Percentiles rank a stretch among this genome's conserved stretches.
Evolutionary conservation across 169 alveolate genomes (phyloP).

Genomic region (Plasmodium gallinaceum): DNA sequence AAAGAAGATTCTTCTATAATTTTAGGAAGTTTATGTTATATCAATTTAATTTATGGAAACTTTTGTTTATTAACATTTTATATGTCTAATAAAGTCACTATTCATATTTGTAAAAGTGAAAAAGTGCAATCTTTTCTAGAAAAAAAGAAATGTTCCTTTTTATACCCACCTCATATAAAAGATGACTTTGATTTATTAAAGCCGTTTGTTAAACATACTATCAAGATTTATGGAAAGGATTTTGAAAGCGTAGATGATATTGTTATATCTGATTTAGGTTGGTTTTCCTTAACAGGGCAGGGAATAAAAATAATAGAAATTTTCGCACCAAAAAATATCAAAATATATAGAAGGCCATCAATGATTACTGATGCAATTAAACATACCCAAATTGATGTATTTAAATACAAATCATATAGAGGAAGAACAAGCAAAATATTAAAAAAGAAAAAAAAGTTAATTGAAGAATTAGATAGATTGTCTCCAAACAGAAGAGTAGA

Average conservation of each 20-base stretch:
- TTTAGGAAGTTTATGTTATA: constrained; percentile 84
- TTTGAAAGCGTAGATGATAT: constrained; percentile 85
- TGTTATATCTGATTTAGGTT: constrained; percentile 87
- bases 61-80: constrained; percentile 78
- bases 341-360: constrained; percentile 83
- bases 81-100: constrained; percentile 80
- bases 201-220: constrained; percentile 79
- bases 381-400: constrained; percentile 72
- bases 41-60: constrained; percentile 78
- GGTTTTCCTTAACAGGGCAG: constrained; percentile 86
- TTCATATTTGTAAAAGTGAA: constrained; percentile 80
- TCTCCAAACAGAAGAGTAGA: constrained; percentile 31
- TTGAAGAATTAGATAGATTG: constrained; percentile 50
- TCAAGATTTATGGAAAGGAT: constrained; percentile 11
- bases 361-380: constrained; percentile 75
- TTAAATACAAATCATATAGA: constrained; percentile 69
- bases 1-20: constrained; percentile 83
- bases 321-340: constrained; percentile 86
- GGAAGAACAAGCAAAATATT: constrained; percentile 65
- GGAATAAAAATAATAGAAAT: constrained; percentile 86
- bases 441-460: constrained; percentile 55
- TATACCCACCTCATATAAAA: constrained; percentile 79
- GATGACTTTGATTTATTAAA: constrained; percentile 57
- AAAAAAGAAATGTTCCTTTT: constrained; percentile 80
- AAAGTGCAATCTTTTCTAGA: constrained; percentile 75